Percentiles rank a stretch among this genome's conserved stretches.
Evolutionary conservation across 192 early-diverging fungal genomes (phyloP).

Genomic region (Umbelopsis sp.): DNA sequence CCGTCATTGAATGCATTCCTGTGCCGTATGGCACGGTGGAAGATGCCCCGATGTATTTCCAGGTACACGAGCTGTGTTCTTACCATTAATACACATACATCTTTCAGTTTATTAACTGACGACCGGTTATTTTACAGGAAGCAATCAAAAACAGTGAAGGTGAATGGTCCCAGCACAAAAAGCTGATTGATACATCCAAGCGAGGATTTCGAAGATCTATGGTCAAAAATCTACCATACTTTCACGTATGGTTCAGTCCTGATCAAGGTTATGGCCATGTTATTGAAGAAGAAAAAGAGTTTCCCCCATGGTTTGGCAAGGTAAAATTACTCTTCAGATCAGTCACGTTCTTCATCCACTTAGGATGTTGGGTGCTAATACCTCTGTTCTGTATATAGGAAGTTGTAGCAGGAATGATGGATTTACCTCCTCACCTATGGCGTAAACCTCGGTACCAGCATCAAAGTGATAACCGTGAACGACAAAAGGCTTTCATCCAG

Average conservation of each 20-base stretch:
- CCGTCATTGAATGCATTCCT: slow-evolving; percentile 91
- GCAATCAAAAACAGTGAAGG: slow-evolving; percentile 74
- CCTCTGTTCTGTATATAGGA: slow-evolving; percentile 44
- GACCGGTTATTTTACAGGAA: slow-evolving; percentile 49
- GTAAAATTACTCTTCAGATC: slow-evolving; percentile 22
- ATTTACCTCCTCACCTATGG: slow-evolving; percentile 77
- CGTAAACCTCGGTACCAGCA: slow-evolving; percentile 63
- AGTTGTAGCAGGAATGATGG: slow-evolving; percentile 80
- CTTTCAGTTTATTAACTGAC: no score
- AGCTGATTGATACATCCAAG: slow-evolving; percentile 73
- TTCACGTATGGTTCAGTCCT: slow-evolving; percentile 96
- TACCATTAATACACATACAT: no score
- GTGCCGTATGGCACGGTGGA: slow-evolving; percentile 74
- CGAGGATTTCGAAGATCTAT: slow-evolving; percentile 72
- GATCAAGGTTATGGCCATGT: slow-evolving; percentile 92
- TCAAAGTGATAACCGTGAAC: slow-evolving; percentile 48
- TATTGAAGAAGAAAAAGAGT: slow-evolving; percentile 85
- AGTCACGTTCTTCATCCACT: slow-evolving; percentile 19
- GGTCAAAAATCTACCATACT: slow-evolving; percentile 86
- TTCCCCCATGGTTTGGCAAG: slow-evolving; percentile 86
- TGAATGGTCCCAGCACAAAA: slow-evolving; percentile 89
- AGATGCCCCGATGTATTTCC: slow-evolving; percentile 85
- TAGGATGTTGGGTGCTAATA: no score
- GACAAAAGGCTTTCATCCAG: slow-evolving; percentile 57
- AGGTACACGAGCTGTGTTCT: slow-evolving; percentile 35